Base-by-base conservation (phyloP, 768 basidiomycete species). In the Kwoniella dendrophila region DNA sequence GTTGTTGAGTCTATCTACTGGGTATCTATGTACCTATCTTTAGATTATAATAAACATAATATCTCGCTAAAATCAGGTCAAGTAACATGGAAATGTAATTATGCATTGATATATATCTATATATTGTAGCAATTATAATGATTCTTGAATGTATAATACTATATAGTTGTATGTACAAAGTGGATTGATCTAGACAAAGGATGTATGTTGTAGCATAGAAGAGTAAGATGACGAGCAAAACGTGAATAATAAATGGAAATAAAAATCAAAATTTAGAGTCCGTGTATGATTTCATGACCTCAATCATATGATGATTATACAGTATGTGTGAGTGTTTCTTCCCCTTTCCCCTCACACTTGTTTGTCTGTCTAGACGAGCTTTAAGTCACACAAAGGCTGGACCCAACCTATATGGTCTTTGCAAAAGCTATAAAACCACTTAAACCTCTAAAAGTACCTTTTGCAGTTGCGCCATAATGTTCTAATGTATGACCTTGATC, bases 401-500 rank as follows among this genome's bases (percentile, higher is more conserved):
- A 24, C 18, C 26, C 24, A 6, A 4, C 45, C 32, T 71, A 75
- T 30, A 78, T 77, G 30, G 72, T 69, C 64, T 76, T 76, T 2
- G 71, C 73, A 62, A 76, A 76, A 8, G 64, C 54, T 41, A 77
- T 73, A 38, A 77, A 71, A 18, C 69, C 77, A 10, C 71, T 70
- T 20, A 78, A 56, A 47, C 77, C 77, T 54, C 71, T 70, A 51
- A 75, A 74, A 34, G 60, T 56, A 16, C 75, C 75, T 27, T 63
- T 67, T 3, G 60, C 72, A 7, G 73, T 74, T 40, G 70, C 65
- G 3, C 76, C 77, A 47, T 73, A 77, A 62, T 76, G 69, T 45
- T 76, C 71, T 43, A 81, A 61, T 33, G 77, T 78, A 47, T 80
- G 69, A 52, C 85, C 83, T 26, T 85, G 74, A 59, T 70, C 67